Percentiles rank a stretch among this genome's conserved stretches.
Evolutionary conservation across 768 basidiomycete species (phyloP).

Genomic region (Mycena belliarum): DNA sequence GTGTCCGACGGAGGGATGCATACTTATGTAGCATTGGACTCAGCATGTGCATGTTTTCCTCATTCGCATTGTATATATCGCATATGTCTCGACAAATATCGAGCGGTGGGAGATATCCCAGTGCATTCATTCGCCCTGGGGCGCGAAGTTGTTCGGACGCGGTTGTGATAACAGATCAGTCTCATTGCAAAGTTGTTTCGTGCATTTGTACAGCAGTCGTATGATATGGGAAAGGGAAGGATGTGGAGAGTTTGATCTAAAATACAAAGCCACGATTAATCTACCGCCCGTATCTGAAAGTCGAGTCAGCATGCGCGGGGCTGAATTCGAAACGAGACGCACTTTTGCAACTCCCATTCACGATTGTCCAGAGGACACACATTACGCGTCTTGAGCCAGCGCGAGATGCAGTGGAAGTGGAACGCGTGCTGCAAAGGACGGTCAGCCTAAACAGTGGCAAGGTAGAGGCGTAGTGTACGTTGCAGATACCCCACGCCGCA

Average conservation of each 20-base stretch:
- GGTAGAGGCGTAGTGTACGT: constrained; percentile 52
- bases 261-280: constrained; percentile 14
- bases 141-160: no score
- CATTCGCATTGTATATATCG: no score
- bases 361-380: constrained; percentile 94
- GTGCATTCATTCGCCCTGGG: no score
- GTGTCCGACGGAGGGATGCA: constrained; percentile 20
- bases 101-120: no score
- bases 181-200: no score
- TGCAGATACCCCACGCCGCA: constrained; percentile 99
- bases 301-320: background rate
- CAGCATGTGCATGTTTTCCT: no score
- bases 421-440: constrained; percentile 78
- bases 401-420: constrained; percentile 99
- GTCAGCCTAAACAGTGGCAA: background rate
- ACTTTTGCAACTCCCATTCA: constrained; percentile 98
- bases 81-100: no score
- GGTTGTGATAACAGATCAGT: no score
- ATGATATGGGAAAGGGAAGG: no score
- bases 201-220: no score
- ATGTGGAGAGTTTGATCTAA: no score
- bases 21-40: constrained; percentile 20
- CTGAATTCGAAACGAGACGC: constrained; percentile 31
- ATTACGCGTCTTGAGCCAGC: constrained; percentile 98
- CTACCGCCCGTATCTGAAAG: constrained; percentile 44